A percentile compares a stretch with the other conserved stretches of the same genome.
These are phyloP conservation scores for Saturnispora kantuleensis DNA, from an alignment of 805 yeast genomes.

Conservation along the genomic window DNA sequence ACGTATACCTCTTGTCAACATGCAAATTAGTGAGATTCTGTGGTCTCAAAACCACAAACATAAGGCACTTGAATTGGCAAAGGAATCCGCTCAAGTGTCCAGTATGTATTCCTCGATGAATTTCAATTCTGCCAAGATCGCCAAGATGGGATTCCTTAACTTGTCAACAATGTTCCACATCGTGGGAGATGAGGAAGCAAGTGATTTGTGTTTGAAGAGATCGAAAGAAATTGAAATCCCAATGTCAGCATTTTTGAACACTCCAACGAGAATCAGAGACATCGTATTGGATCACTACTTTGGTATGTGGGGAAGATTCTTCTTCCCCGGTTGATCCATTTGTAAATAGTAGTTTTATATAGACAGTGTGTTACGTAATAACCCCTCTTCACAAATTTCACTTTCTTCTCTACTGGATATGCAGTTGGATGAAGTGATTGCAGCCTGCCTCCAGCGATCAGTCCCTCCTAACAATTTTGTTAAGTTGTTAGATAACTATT, in stretches of 20 bases:
- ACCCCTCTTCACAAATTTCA: neutral
- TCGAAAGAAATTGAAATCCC: slow-evolving; percentile 25
- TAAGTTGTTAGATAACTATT: slow-evolving; percentile 22
- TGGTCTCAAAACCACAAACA: slow-evolving; percentile 27
- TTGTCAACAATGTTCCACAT: slow-evolving; percentile 26
- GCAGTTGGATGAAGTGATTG: slow-evolving; percentile 15
- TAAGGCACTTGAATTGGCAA: slow-evolving; percentile 33
- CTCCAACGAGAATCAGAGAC: slow-evolving; percentile 21
- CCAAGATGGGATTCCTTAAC: slow-evolving; percentile 29
- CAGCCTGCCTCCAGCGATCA: slow-evolving; percentile 16
- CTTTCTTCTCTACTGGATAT: neutral
- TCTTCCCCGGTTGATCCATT: slow-evolving; percentile 23
- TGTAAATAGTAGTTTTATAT: too few relatives aligned
- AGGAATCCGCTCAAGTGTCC: slow-evolving; percentile 29
- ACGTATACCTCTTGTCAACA: slow-evolving; percentile 29
- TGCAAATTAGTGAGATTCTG: slow-evolving; percentile 34
- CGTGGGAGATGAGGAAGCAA: slow-evolving; percentile 22
- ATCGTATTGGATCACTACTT: slow-evolving; percentile 27
- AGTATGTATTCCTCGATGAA: slow-evolving; percentile 24
- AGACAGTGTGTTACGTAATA: neutral
- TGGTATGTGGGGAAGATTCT: slow-evolving; percentile 27
- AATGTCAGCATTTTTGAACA: slow-evolving; percentile 19
- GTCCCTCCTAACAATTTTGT: slow-evolving; percentile 21
- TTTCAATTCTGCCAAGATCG: slow-evolving; percentile 29
- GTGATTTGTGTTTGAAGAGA: slow-evolving; percentile 19